These are phyloP conservation scores for Croton laevigatus DNA, from an alignment of 441 rosid genomes.

Conservation along the genomic window DNA sequence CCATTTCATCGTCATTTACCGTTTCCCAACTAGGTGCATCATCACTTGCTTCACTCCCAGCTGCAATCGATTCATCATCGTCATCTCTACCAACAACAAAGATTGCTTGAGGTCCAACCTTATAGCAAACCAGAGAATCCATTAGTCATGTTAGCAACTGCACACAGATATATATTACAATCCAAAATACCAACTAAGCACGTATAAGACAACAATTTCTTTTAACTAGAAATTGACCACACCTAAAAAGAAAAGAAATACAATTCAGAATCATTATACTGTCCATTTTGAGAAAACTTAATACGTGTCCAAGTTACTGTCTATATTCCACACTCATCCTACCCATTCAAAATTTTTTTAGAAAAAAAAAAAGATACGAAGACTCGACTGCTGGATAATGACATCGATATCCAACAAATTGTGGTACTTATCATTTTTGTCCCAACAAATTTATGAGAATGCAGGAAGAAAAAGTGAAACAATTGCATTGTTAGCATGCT, in stretches of 20 bases:
- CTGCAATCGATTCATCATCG: constrained; percentile 68
- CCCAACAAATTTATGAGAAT: not conserved
- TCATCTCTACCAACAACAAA: constrained; percentile 95
- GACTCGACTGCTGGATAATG: not conserved
- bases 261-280: constrained; percentile 3
- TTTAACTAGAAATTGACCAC: not conserved
- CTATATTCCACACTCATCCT: not conserved
- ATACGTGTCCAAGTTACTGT: not conserved
- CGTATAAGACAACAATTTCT: not conserved
- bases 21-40: constrained; percentile 99
- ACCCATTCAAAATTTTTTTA: not conserved
- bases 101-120: constrained; percentile 99
- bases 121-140: constrained; percentile 27
- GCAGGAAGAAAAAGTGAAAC: not conserved
- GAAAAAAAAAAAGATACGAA: not conserved
- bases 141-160: constrained; percentile 21
- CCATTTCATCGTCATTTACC: constrained; percentile 70
- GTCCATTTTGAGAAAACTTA: not conserved
- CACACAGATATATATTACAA: constrained; percentile 7
- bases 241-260: not conserved
- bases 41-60: constrained; percentile 81
- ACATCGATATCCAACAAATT: not conserved
- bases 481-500: not conserved
- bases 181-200: not conserved
- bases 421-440: not conserved